Evolutionary conservation across 2,329 filamentous ascomycete genomes (phyloP), one percentile per base, ranked within the genome.

Genomic region (Saccharata proteae): DNA sequence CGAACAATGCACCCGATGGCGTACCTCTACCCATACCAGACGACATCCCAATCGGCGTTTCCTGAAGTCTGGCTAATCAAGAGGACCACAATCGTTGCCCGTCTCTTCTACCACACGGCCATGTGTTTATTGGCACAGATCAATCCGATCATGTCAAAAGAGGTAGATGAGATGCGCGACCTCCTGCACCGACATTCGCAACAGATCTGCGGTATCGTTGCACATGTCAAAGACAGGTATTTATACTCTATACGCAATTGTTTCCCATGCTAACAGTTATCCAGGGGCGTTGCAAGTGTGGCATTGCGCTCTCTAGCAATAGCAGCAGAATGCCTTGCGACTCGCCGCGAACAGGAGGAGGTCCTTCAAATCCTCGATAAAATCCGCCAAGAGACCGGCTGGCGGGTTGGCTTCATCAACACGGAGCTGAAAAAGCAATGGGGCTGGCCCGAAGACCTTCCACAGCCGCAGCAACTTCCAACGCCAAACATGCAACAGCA

Each of bases 21-120:
- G 1, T 85, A 83, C 49, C 58, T 90, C 1, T 71, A 77, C 35
- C 66, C 79, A 2, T 70, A 71, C 36, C 73, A 80, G 43, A 77
- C 76, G 0, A 65, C 62, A 17, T 69, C 71, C 2, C 77, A 77
- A 41, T 92, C 83, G 3, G 60, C 71, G 1, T 94, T 94, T 45
- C 86, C 88, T 0, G 80, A 90, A 50, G 71, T 93, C 22, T 94
- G 85, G 83, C 65, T 93, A 30, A 75, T 88, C 45, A 90, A 90
- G 55, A 72, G 81, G 35, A 71, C 81, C 3, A 81, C 83, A 3
- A 77, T 90, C 18, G 71, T 93, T 16, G 83, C 81, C 4, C 74
- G 83, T 27, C 65, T 94, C 6, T 85, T 93, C 52, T 94, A 92
- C 49, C 86, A 94, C 49, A 90, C 82, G 0, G 77, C 81, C 14